Percentiles rank a stretch among this genome's conserved stretches.
Evolutionary conservation across 768 basidiomycete genomes (phyloP).

Genomic region (Amanita phalloides): DNA sequence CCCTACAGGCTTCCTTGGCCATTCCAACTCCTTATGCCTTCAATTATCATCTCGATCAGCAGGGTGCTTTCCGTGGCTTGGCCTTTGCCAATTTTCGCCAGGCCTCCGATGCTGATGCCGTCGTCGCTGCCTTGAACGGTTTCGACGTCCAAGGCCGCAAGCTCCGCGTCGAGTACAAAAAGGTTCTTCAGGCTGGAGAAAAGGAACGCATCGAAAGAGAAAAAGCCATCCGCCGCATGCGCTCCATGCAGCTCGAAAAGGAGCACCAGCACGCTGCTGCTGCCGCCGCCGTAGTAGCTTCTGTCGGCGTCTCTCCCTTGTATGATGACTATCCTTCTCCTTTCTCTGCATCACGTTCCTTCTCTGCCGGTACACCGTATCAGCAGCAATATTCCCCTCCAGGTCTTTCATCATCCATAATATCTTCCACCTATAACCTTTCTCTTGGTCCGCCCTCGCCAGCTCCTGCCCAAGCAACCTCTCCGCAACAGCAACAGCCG

Average conservation of each 20-base stretch:
- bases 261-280: slow-evolving; percentile 47
- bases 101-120: slow-evolving; percentile 84
- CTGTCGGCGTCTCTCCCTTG: slow-evolving; percentile 26
- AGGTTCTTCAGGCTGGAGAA: slow-evolving; percentile 97
- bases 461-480: slow-evolving; percentile 27
- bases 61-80: slow-evolving; percentile 92
- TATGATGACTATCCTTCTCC: slow-evolving; percentile 67
- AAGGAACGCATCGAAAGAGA: slow-evolving; percentile 98
- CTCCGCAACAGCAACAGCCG: slow-evolving; percentile 1
- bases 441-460: slow-evolving; percentile 40
- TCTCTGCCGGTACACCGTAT: slow-evolving; percentile 51
- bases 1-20: slow-evolving; percentile 65
- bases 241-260: slow-evolving; percentile 91
- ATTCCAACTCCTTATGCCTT: slow-evolving; percentile 98
- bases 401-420: slow-evolving; percentile 31
- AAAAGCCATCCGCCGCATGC: slow-evolving; percentile 97
- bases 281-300: neutral
- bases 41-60: slow-evolving; percentile 97
- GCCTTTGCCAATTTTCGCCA: slow-evolving; percentile 98
- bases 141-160: slow-evolving; percentile 96
- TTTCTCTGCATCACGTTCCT: slow-evolving; percentile 67
- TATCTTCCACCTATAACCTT: slow-evolving; percentile 33
- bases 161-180: slow-evolving; percentile 98
- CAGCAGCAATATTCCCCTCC: slow-evolving; percentile 59
- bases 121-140: slow-evolving; percentile 92